Conservation (phyloP, 306 rosid genomes). For the apple (Malus domestica) region DNA sequence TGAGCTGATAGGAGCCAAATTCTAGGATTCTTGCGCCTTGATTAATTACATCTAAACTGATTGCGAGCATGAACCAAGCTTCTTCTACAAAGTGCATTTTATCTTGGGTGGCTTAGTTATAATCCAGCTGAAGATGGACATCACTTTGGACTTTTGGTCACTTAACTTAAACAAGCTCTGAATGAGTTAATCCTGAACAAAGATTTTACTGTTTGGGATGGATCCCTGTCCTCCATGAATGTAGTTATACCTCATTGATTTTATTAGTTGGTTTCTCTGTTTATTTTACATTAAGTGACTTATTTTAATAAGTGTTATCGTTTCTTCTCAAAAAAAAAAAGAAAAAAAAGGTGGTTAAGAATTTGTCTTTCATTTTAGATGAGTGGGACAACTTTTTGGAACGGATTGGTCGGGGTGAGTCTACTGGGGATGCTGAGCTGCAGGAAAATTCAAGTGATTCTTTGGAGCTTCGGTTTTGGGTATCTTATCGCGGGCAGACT, state of each 20-base stretch:
- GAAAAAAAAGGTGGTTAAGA: background rate
- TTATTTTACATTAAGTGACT: background rate
- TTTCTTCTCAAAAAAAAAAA: background rate
- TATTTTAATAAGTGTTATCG: no score
- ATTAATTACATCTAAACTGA: background rate
- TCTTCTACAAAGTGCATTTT: background rate
- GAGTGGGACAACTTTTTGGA: conserved; percentile 94
- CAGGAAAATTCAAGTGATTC: conserved; percentile 66
- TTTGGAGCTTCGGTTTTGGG: conserved; percentile 97
- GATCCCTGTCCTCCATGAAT: background rate
- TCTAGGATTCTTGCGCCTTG: background rate
- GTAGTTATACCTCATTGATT: background rate
- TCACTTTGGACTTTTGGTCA: background rate
- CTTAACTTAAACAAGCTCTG: background rate
- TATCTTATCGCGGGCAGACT: conserved; percentile 93
- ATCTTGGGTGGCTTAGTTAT: background rate
- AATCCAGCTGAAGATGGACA: background rate
- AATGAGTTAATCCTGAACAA: background rate
- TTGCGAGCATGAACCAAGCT: background rate
- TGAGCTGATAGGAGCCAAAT: background rate
- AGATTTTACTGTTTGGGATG: background rate
- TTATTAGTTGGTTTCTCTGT: background rate
- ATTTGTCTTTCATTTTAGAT: conserved; percentile 38
- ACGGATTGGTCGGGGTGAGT: conserved; percentile 67
- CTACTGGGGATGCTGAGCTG: conserved; percentile 69